These are phyloP conservation scores for Fusarium penzigii DNA, from an alignment of 2,329 filamentous ascomycete genomes.

Conservation along the genomic window DNA sequence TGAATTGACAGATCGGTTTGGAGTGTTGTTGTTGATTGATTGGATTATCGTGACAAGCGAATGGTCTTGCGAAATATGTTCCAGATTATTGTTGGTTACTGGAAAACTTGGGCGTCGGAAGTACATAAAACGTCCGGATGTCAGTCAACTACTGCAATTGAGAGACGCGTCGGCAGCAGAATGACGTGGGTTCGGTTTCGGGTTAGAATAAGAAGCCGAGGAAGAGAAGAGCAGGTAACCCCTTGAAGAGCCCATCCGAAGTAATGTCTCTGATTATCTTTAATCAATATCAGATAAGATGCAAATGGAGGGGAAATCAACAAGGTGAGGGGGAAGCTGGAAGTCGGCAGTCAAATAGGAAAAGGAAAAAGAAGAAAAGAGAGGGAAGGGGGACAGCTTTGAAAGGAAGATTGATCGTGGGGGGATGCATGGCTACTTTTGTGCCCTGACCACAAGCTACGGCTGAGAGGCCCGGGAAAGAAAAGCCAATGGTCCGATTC, in stretches of 20 bases:
- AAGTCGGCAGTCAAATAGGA: constrained; percentile 2
- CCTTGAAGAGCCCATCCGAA: constrained; percentile 13
- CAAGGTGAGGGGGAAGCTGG: constrained; percentile 2
- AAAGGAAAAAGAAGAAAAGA: background rate
- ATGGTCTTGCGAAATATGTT: background rate
- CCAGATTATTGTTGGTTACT: background rate
- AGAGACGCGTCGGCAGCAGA: constrained; percentile 13
- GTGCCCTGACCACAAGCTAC: constrained; percentile 30
- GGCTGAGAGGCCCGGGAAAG: constrained; percentile 10
- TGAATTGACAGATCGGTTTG: constrained; percentile 2
- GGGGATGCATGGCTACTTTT: constrained; percentile 29
- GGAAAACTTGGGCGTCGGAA: constrained; percentile 10
- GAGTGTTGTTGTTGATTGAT: background rate
- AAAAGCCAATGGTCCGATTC: constrained; percentile 34
- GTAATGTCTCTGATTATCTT: background rate
- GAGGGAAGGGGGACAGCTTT: constrained; percentile 12
- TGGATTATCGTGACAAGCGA: background rate
- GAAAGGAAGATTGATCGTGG: constrained; percentile 25
- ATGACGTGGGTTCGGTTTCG: constrained; percentile 22
- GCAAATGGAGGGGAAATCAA: constrained; percentile 1
- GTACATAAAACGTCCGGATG: constrained; percentile 21
- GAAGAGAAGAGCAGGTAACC: constrained; percentile 8
- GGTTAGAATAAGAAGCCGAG: constrained; percentile 14
- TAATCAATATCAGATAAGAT: constrained; percentile 4
- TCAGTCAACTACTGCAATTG: constrained; percentile 8